Evolutionary conservation across 2,329 filamentous ascomycete species (phyloP).

Genomic region (Clarireedia hainanense): DNA sequence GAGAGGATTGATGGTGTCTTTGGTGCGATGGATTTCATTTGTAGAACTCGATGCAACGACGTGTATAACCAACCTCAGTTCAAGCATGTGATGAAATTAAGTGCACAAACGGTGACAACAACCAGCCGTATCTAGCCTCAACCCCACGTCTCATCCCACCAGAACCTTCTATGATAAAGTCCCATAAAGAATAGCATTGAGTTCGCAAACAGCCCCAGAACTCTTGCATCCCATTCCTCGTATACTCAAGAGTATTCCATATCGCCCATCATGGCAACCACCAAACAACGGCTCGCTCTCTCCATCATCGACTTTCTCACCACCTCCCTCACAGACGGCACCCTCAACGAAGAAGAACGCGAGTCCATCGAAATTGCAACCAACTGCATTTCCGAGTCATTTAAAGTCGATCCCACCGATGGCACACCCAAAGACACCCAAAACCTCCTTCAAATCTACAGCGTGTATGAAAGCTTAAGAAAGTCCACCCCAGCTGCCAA

Average conservation of each 20-base stretch:
- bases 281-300: slow-evolving; percentile 78
- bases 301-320: slow-evolving; percentile 94
- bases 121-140: not conserved
- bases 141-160: not conserved
- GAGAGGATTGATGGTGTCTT: too few relatives aligned
- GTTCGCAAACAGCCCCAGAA: too few relatives aligned
- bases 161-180: not conserved
- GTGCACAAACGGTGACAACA: too few relatives aligned
- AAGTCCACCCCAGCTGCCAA: slow-evolving; percentile 32
- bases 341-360: slow-evolving; percentile 76
- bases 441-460: slow-evolving; percentile 85
- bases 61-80: too few relatives aligned
- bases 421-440: slow-evolving; percentile 74
- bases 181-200: too few relatives aligned
- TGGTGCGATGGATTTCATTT: too few relatives aligned
- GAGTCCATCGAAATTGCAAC: slow-evolving; percentile 91
- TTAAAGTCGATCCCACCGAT: slow-evolving; percentile 86
- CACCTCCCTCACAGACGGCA: slow-evolving; percentile 79
- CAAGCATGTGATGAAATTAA: too few relatives aligned
- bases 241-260: too few relatives aligned
- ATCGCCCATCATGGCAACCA: slow-evolving; percentile 26
- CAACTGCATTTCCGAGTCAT: slow-evolving; percentile 90
- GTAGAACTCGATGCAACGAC: too few relatives aligned
- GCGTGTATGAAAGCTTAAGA: slow-evolving; percentile 93
- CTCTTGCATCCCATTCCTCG: too few relatives aligned